Evolutionary conservation across 768 basidiomycete species (phyloP), one percentile per base, ranked within the genome.

Genomic region (Mycena metata): DNA sequence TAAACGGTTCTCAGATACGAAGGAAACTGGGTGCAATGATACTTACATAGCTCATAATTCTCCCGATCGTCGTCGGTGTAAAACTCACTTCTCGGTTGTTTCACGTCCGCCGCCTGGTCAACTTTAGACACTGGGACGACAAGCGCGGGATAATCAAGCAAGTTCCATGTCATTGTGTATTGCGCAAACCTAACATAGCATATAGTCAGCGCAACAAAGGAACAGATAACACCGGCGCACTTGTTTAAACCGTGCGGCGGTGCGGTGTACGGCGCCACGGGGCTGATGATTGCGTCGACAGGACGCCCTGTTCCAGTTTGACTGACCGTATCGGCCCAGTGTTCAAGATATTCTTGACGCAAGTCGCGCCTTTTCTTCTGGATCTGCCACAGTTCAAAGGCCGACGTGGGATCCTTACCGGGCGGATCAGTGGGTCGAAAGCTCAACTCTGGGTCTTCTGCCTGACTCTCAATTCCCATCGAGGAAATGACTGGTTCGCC

Each of bases 201-300:
- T 35, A 23, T 26, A 16, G 41, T 64, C 49, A 72, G 56, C 21
- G 30, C 47, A 19, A 15, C 24, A 12, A 16, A 43, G 15, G 12
- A 39, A 39, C 5, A 39, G 30, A 30, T 30, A 30, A 47, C 33
- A 26, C 24, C 30, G 23, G 17, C 84, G 70, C 49, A 91, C 89
- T 58, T 81, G 66, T 86, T 85, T 55, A 75, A 75, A 17, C 91
- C 91, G 73, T 93, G 92, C 12, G 89, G 91, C 6, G 87, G 79
- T 1, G 93, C 90, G 0, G 84, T 79, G 73, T 81, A 89, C 2
- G 91, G 83, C 2, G 90, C 89, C 3, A 81, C 83, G 23, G 94
- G 91, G 2, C 83, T 79, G 41, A 95, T 89, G 70, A 95, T 87
- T 2, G 90, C 92, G 74, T 95, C 94, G 8, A 94, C 85, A 6